A percentile compares a stretch with the other conserved stretches of the same genome.
Evolutionary conservation across 2,329 filamentous ascomycete species (phyloP).

Genomic region (Colletotrichum falcatum): DNA sequence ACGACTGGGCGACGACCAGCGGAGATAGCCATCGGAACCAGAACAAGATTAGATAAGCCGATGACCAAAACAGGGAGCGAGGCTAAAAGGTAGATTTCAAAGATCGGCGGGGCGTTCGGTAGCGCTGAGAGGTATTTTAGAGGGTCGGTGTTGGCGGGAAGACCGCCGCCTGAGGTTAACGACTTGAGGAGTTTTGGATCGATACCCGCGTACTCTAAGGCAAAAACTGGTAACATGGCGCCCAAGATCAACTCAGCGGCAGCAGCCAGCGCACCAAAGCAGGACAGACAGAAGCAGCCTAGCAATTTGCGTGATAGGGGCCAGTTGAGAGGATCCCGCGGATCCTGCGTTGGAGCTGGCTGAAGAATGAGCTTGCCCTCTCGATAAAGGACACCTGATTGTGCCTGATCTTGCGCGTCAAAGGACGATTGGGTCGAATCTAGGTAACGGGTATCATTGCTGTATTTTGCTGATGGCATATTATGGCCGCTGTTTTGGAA

Average conservation of each 20-base stretch:
- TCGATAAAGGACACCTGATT: slow-evolving; percentile 5
- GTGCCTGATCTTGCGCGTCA: background rate
- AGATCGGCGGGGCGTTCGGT: slow-evolving; percentile 47
- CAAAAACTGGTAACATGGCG: slow-evolving; percentile 49
- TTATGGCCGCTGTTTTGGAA: too few species aligned
- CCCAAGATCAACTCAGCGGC: slow-evolving; percentile 46
- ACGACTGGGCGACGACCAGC: slow-evolving; percentile 52
- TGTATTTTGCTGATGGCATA: background rate
- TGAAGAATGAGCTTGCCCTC: slow-evolving; percentile 28
- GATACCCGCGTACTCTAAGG: slow-evolving; percentile 50
- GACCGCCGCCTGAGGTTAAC: slow-evolving; percentile 38
- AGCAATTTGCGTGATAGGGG: slow-evolving; percentile 10
- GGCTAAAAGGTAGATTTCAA: slow-evolving; percentile 47
- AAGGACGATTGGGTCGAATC: background rate
- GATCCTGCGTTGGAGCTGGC: slow-evolving; percentile 25
- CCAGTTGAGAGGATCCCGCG: slow-evolving; percentile 29
- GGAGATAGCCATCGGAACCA: slow-evolving; percentile 52
- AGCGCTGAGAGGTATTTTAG: slow-evolving; percentile 27
- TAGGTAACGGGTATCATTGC: background rate
- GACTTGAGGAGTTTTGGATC: slow-evolving; percentile 45
- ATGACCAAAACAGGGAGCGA: slow-evolving; percentile 51
- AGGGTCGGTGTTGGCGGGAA: slow-evolving; percentile 43
- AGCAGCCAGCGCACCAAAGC: slow-evolving; percentile 46
- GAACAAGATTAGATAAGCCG: slow-evolving; percentile 49
- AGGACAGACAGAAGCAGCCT: slow-evolving; percentile 25